Base-by-base conservation (phyloP, 1,284 basidiomycete genomes). In the Stygiomarasmius scandens region DNA sequence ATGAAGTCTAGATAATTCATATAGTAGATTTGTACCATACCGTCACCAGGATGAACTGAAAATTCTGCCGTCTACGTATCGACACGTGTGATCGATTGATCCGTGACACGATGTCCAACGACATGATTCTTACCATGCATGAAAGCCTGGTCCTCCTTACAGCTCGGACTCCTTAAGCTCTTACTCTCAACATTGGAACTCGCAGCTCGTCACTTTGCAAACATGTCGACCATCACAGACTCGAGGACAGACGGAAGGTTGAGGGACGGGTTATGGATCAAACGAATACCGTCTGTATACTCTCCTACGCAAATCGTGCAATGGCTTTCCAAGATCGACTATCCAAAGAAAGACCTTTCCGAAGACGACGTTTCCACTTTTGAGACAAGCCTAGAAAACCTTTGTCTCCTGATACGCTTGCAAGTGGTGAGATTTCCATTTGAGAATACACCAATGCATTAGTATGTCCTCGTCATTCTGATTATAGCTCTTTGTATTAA, bases 361-460 rank as follows among this genome's bases (percentile, higher is more conserved):
- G 22, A n/a, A 27, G 49, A 58, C n/a, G 44, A 53, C 22, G 16
- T 53, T 25, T 23, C 10, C 0, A 23, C 34, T 6, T 68, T 74
- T 52, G 56, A 65, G 16, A 57, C 66, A 8, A 67, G 67, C 3
- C 49, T 70, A 27, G 67, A 71, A n/a, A 72, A 59, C 44, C 59
- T 77, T 10, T 58, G 53, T 34, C 36, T 56, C 2, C n/a, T 75
- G 1, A 61, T 67, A 16, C 63, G 67, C 14, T 52, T 58, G 32
- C 54, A 56, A 49, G 54, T 73, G 9, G 54, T 70, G 9, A 65
- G 69, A 0, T 74, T 74, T 45, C 69, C 71, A 3, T 76, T 71
- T 49, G 74, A 75, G 54, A 75, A 74, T 53, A 73, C 69, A 0
- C 63, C 63, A 11, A 74, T 77, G 71, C 74, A 77, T 47, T 75